phyloP scores from a whole-genome alignment of 2,329 filamentous ascomycete species.

The Helicocarpus griseus region DNA sequence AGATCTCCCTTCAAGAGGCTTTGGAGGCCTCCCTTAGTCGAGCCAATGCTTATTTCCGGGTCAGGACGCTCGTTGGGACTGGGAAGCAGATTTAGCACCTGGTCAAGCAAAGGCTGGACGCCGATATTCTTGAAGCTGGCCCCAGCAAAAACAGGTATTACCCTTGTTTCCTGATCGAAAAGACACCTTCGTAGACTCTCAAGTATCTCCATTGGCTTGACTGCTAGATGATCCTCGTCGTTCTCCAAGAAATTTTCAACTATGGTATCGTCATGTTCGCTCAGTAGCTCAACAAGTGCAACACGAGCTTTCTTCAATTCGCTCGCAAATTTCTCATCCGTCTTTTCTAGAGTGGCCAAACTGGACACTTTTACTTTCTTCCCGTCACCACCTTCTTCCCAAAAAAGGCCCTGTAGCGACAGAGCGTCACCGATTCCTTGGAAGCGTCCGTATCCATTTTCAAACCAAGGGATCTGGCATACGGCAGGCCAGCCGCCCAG shows the following conservation, averaged over 20 bases:
- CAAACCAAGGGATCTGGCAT: slow-evolving; percentile 94
- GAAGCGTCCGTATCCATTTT: slow-evolving; percentile 60
- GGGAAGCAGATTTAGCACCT: slow-evolving; percentile 77
- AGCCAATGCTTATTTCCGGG: slow-evolving; percentile 61
- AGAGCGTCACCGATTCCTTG: slow-evolving; percentile 79
- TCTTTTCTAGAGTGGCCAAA: slow-evolving; percentile 43
- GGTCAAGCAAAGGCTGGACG: slow-evolving; percentile 82
- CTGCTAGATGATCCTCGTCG: slow-evolving; percentile 60
- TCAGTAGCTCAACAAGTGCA: slow-evolving; percentile 71
- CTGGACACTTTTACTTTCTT: slow-evolving; percentile 49
- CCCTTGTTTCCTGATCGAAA: slow-evolving; percentile 52
- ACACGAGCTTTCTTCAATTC: slow-evolving; percentile 69
- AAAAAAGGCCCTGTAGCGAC: slow-evolving; percentile 63
- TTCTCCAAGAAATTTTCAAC: slow-evolving; percentile 75
- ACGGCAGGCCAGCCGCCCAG: slow-evolving; percentile 79
- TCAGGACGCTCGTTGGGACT: slow-evolving; percentile 72
- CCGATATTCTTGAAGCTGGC: slow-evolving; percentile 92
- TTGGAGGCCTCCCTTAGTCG: slow-evolving; percentile 45
- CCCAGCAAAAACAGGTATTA: slow-evolving; percentile 81
- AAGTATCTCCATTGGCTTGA: slow-evolving; percentile 58
- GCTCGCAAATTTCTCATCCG: slow-evolving; percentile 43
- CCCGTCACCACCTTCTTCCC: slow-evolving; percentile 58
- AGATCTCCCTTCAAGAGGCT: slow-evolving; percentile 39
- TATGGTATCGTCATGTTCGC: slow-evolving; percentile 78
- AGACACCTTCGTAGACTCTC: slow-evolving; percentile 66